A percentile compares a stretch with the other conserved stretches of the same genome.
phyloP scores from a whole-genome alignment of 129 eudicot genomes.

The Solidago caesia region DNA sequence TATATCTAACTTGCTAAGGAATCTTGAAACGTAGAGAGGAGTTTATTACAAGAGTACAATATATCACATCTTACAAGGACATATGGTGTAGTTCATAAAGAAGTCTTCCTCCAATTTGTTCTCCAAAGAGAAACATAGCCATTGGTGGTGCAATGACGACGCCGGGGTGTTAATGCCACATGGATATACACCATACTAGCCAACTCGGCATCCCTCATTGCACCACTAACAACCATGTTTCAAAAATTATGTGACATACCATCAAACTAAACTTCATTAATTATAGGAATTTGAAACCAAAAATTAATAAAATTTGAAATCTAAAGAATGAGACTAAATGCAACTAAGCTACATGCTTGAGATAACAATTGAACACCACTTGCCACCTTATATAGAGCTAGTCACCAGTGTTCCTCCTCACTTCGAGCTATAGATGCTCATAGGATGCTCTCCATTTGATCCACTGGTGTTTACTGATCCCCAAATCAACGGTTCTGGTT shows the following conservation, averaged over 20 bases:
- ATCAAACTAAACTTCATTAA: background rate
- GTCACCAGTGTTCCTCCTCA: background rate
- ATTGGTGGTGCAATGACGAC: conserved; percentile 61
- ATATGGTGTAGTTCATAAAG: background rate
- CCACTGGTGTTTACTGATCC: conserved; percentile 2
- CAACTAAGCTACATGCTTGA: background rate
- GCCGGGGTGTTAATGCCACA: conserved; percentile 24
- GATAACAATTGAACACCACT: conserved; percentile 18
- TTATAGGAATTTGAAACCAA: background rate
- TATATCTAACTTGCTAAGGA: too few species aligned
- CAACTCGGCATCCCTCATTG: conserved; percentile 45
- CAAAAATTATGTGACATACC: conserved; percentile 8
- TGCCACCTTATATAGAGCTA: conserved; percentile 29
- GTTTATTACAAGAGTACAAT: too few species aligned
- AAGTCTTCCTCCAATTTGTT: background rate
- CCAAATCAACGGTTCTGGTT: conserved; percentile 3
- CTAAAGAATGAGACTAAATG: background rate
- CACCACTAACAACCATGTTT: conserved; percentile 45
- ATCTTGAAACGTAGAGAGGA: too few species aligned
- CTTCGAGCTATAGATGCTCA: conserved; percentile 11
- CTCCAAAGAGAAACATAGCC: conserved; percentile 32
- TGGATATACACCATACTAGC: background rate
- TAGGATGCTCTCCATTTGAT: conserved; percentile 23
- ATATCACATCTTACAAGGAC: too few species aligned
- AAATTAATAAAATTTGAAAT: background rate